phyloP scores from a whole-genome alignment of 306 rosid genomes.

The Notholithocarpus densiflorus region DNA sequence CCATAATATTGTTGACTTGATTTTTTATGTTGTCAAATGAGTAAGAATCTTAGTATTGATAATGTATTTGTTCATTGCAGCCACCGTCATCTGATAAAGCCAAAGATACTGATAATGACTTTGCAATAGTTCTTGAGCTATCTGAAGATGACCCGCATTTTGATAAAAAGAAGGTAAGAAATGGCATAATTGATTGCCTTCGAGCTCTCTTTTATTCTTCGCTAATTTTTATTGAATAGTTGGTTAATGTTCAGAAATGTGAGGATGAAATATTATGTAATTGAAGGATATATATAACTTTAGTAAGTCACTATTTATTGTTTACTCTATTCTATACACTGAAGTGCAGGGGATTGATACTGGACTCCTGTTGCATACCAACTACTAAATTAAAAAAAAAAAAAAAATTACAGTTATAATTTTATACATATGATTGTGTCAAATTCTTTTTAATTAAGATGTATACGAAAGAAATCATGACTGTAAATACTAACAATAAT shows the following conservation, averaged over 20 bases:
- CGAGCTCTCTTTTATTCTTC: background rate
- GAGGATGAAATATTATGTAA: background rate
- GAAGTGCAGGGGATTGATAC: background rate
- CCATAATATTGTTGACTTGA: background rate
- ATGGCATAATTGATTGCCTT: background rate
- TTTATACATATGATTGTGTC: background rate
- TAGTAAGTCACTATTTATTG: background rate
- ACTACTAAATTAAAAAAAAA: background rate
- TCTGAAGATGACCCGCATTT: conserved; percentile 50
- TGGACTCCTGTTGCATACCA: background rate
- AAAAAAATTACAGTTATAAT: background rate
- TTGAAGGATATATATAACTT: conserved; percentile 7
- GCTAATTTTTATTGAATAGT: background rate
- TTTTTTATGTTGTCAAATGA: background rate
- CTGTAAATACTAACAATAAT: background rate
- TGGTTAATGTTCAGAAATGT: conserved; percentile 3
- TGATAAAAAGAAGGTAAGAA: conserved; percentile 62
- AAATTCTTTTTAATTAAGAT: conserved; percentile 18
- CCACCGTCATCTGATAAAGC: conserved; percentile 13
- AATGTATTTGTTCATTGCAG: conserved; percentile 34
- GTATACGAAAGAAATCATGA: background rate
- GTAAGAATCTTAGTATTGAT: background rate
- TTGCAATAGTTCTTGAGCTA: conserved; percentile 60
- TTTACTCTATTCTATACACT: background rate
- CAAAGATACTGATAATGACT: conserved; percentile 35